phyloP scores from a whole-genome alignment of 768 basidiomycete genomes.

The Rhizopogon roseolus region DNA sequence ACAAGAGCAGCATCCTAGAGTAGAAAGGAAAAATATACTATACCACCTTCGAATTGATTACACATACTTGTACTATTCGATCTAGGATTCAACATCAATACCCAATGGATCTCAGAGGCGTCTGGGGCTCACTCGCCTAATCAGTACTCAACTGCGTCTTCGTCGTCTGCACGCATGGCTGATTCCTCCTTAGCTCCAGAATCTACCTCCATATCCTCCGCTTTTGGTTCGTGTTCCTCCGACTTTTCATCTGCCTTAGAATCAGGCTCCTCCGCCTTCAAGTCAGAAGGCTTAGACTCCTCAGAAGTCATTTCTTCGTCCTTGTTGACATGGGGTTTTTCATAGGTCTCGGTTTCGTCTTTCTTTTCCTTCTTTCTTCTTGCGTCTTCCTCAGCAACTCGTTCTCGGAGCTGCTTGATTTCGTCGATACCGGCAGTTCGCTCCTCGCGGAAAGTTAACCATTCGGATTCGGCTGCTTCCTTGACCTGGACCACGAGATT shows the following conservation, averaged over 20 bases:
- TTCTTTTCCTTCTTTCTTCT: slow-evolving; percentile 35
- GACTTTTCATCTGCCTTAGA: slow-evolving; percentile 20
- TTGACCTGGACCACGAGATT: slow-evolving; percentile 37
- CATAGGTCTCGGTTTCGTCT: slow-evolving; percentile 24
- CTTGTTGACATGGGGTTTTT: slow-evolving; percentile 11
- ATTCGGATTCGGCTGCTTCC: slow-evolving; percentile 65
- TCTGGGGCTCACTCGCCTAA: background rate
- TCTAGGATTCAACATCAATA: background rate
- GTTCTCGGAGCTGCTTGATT: slow-evolving; percentile 54
- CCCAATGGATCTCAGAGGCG: background rate
- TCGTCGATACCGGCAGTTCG: slow-evolving; percentile 55
- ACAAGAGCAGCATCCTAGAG: background rate
- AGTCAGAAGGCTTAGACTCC: slow-evolving; percentile 9
- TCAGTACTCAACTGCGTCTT: slow-evolving; percentile 79
- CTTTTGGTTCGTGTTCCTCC: slow-evolving; percentile 34
- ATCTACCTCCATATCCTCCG: slow-evolving; percentile 21
- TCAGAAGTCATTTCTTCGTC: slow-evolving; percentile 33
- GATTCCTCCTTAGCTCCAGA: slow-evolving; percentile 26
- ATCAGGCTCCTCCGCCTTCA: slow-evolving; percentile 5
- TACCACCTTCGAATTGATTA: slow-evolving; percentile 1
- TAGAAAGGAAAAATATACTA: background rate
- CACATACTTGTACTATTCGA: background rate
- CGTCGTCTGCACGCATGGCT: slow-evolving; percentile 63
- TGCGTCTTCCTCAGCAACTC: slow-evolving; percentile 62
- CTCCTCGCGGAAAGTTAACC: slow-evolving; percentile 59